These are phyloP conservation scores for Melanopsichium pennsylvanicum DNA, from an alignment of 1,284 basidiomycete genomes.

Conservation along the genomic window DNA sequence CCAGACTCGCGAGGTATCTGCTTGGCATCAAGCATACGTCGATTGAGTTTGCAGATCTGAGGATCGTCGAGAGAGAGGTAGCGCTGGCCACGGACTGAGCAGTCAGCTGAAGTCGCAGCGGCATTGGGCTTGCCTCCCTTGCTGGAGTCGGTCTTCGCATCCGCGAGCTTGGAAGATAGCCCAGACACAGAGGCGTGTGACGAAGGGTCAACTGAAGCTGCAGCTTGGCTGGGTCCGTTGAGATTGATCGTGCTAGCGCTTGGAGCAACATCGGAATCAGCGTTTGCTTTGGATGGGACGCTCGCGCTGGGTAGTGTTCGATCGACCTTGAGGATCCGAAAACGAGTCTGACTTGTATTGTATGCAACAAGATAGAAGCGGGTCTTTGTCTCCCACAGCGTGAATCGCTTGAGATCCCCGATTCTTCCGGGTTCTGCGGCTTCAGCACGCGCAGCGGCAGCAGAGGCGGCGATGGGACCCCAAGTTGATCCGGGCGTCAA, in stretches of 20 bases:
- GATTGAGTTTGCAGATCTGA: slow-evolving; percentile 38
- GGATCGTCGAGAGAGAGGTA: slow-evolving; percentile 43
- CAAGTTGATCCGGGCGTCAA: slow-evolving; percentile 44
- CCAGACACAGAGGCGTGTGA: neutral
- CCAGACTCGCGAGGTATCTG: slow-evolving; percentile 17
- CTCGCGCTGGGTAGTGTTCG: slow-evolving; percentile 48
- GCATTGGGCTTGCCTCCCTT: neutral
- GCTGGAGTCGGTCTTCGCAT: slow-evolving; percentile 3
- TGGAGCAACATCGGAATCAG: slow-evolving; percentile 4
- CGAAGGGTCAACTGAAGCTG: neutral
- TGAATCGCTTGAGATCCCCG: slow-evolving; percentile 60
- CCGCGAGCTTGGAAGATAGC: neutral
- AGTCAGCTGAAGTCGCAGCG: slow-evolving; percentile 7
- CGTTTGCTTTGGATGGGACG: slow-evolving; percentile 2
- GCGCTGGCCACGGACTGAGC: slow-evolving; percentile 43
- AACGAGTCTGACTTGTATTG: slow-evolving; percentile 61
- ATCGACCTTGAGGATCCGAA: slow-evolving; percentile 62
- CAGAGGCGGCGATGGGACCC: slow-evolving; percentile 38
- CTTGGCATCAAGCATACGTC: slow-evolving; percentile 37
- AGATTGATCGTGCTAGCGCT: neutral
- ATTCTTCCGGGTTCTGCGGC: slow-evolving; percentile 46
- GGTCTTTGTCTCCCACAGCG: slow-evolving; percentile 62
- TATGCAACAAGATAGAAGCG: slow-evolving; percentile 63
- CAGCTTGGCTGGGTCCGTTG: neutral
- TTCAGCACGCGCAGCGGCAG: slow-evolving; percentile 40